These are phyloP conservation scores for Fomitopsis palustris DNA, from an alignment of 1,284 basidiomycete genomes.

Conservation along the genomic window DNA sequence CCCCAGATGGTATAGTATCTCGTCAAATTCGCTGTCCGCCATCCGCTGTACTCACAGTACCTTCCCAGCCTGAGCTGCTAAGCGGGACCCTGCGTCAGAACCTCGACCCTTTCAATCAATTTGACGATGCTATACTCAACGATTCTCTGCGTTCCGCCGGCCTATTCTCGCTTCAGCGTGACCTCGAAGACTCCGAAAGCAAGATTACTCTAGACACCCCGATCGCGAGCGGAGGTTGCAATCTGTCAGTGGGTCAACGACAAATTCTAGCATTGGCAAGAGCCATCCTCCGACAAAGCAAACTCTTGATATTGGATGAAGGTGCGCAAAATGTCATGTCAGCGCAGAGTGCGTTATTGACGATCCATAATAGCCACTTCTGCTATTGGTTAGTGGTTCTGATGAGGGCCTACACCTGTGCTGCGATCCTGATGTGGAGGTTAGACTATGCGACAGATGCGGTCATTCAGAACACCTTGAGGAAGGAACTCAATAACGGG, in stretches of 20 bases:
- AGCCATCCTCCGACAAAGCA: slow-evolving; percentile 57
- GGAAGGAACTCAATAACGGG: slow-evolving; percentile 45
- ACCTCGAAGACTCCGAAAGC: slow-evolving; percentile 47
- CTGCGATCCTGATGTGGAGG: background rate
- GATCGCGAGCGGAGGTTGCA: slow-evolving; percentile 58
- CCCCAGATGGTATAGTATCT: slow-evolving; percentile 30
- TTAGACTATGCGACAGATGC: slow-evolving; percentile 20
- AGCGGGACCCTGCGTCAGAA: slow-evolving; percentile 57
- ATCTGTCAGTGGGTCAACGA: slow-evolving; percentile 52
- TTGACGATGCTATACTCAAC: slow-evolving; percentile 64
- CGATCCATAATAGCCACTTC: slow-evolving; percentile 28
- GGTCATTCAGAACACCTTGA: slow-evolving; percentile 40
- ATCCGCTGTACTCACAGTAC: slow-evolving; percentile 6
- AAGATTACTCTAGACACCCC: slow-evolving; percentile 49
- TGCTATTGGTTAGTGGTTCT: background rate
- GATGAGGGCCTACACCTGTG: background rate
- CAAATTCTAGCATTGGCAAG: slow-evolving; percentile 62
- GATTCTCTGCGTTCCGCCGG: slow-evolving; percentile 54
- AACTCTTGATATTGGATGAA: slow-evolving; percentile 62
- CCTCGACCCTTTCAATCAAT: slow-evolving; percentile 70
- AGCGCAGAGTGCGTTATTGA: background rate
- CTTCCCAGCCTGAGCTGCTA: slow-evolving; percentile 56
- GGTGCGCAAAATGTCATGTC: slow-evolving; percentile 28
- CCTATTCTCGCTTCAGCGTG: slow-evolving; percentile 49
- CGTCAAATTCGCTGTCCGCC: no score